Conservation (phyloP, 805 yeast genomes). For the Komagataella pastoris region DNA sequence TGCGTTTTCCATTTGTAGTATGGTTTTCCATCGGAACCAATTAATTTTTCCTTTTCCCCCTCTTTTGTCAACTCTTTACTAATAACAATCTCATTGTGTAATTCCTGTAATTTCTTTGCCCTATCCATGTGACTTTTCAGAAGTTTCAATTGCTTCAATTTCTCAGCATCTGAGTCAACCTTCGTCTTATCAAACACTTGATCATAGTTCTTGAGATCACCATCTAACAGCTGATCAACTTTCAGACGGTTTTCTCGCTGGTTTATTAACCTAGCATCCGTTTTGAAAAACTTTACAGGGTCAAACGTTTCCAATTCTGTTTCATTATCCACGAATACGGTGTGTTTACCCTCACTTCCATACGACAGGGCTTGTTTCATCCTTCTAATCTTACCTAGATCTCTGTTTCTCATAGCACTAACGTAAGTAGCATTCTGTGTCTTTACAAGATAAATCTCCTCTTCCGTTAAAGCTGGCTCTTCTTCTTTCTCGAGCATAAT, state of each 20-base stretch:
- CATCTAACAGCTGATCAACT: conserved; percentile 40
- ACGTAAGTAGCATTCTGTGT: conserved; percentile 87
- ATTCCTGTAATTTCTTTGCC: conserved; percentile 49
- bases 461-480: conserved; percentile 45
- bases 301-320: conserved; percentile 43
- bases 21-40: conserved; percentile 51
- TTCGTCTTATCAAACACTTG: conserved; percentile 8
- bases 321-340: conserved; percentile 66
- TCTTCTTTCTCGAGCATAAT: conserved; percentile 54
- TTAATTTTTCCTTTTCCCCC: conserved; percentile 72
- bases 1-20: conserved; percentile 78
- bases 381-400: conserved; percentile 49
- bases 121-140: conserved; percentile 58
- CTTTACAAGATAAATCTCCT: conserved; percentile 71
- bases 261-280: conserved; percentile 48
- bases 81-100: conserved; percentile 59
- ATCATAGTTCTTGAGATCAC: conserved; percentile 8
- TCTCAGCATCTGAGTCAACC: conserved; percentile 29
- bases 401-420: conserved; percentile 61
- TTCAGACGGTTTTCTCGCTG: conserved; percentile 64
- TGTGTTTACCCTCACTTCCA: conserved; percentile 59
- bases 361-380: conserved; percentile 34
- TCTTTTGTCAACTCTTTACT: conserved; percentile 85
- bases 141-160: conserved; percentile 44
- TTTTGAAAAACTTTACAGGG: conserved; percentile 55